Evolutionary conservation across 495 filamentous ascomycete genomes (phyloP).

Genomic region (Chaetomium tenue): DNA sequence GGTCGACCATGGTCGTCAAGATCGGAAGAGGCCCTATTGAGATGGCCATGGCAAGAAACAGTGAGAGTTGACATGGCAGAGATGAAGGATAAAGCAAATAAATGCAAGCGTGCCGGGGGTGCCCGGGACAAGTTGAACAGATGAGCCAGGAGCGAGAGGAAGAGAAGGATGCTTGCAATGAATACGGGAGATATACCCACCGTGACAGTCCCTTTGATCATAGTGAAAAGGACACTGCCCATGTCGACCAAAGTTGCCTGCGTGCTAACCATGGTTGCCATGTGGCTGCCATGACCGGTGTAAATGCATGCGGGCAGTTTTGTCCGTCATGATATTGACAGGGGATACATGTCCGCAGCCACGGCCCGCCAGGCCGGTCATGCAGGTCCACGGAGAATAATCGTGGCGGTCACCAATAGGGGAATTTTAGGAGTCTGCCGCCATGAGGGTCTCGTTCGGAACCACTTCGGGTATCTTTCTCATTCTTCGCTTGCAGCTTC

Average conservation of each 20-base stretch:
- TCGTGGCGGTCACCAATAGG: slow-evolving; percentile 34
- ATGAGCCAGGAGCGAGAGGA: background rate
- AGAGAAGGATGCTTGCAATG: slow-evolving; percentile 5
- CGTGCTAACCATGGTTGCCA: background rate
- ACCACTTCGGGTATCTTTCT: slow-evolving; percentile 25
- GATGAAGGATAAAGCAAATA: background rate
- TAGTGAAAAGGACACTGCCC: background rate
- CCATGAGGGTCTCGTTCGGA: background rate
- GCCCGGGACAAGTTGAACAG: background rate
- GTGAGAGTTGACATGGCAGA: slow-evolving; percentile 17
- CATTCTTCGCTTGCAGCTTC: slow-evolving; percentile 20
- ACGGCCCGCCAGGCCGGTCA: slow-evolving; percentile 31
- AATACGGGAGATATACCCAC: slow-evolving; percentile 21
- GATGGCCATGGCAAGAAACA: slow-evolving; percentile 25
- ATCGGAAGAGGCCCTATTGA: slow-evolving; percentile 21
- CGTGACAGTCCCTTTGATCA: background rate
- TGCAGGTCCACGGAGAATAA: slow-evolving; percentile 27
- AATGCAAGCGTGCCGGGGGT: background rate
- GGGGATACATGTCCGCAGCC: slow-evolving; percentile 22
- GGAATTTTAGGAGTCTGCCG: slow-evolving; percentile 23
- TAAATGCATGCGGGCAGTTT: slow-evolving; percentile 20
- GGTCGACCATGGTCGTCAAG: slow-evolving; percentile 13
- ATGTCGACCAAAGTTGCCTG: slow-evolving; percentile 1
- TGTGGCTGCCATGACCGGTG: slow-evolving; percentile 17
- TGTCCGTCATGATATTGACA: slow-evolving; percentile 13